Evolutionary conservation across 495 filamentous ascomycete species (phyloP), one percentile per base, ranked within the genome.

Genomic region (Talaromyces nanjingensis): DNA sequence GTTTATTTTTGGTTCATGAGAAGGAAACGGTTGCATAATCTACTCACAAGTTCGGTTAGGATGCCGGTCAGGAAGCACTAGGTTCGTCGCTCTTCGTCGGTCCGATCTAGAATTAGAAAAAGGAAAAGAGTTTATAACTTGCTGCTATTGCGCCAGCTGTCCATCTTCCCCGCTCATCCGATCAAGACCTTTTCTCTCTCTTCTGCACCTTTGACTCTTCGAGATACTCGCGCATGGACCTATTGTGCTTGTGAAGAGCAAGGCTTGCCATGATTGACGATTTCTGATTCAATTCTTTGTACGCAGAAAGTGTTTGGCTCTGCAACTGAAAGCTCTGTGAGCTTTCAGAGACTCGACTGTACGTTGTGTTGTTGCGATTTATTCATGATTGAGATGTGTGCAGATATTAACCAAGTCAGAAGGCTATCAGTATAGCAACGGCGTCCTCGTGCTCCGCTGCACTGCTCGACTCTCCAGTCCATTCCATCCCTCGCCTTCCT

Each of bases 141-240:
- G 25, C 18, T 61, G 25, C 39, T 61, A 27, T 12, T 61, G 59
- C 37, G 18, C 34, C 37, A 45, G 57, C 37, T 27, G 37, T 39
- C 25, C 59, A 47, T 29, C 60, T 54, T 54, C 60, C 47, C 60
- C 60, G 42, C 60, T 54, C 60, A 62, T 62, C 60, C 60, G 24
- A 31, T 18, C 29, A 25, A 9, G 45, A 52, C 16, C 27, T 52
- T 37, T 62, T 34, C 29, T 34, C 33, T 39, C 20, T 20, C 14
- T 12, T 24, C 25, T 37, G 24, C 27, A 34, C 18, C 31, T 39
- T 22, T 34, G 18, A 9, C n/a, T 18, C 55, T 37, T 22, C 31
- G 45, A 49, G 45, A 49, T 20, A n/a, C n/a, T 49, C 45, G 45
- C 45, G n/a, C 18, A 49, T 49, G 45, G 45, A 49, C 18, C 45